These are phyloP conservation scores for Cicer bijugum DNA, from an alignment of 306 rosid species.

Conservation along the genomic window DNA sequence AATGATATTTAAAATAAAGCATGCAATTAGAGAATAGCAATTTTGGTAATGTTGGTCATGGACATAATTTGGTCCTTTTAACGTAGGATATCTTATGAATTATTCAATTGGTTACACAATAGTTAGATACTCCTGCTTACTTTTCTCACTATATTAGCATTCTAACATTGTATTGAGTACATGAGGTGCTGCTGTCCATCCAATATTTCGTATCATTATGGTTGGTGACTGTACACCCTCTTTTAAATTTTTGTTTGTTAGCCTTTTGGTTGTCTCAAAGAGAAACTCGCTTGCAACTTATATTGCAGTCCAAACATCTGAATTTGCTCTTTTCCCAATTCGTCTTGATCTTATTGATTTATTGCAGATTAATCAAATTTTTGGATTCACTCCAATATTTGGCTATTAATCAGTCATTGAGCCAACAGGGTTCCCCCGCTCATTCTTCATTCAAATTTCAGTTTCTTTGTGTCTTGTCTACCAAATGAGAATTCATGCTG, in stretches of 20 bases:
- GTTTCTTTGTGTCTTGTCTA: constrained; percentile 6
- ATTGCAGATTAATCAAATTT: neutral
- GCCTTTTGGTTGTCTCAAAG: neutral
- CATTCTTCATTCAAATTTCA: neutral
- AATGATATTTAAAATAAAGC: neutral
- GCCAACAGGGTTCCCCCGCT: neutral
- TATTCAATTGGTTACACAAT: neutral
- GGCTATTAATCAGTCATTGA: neutral
- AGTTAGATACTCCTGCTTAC: constrained; percentile 1
- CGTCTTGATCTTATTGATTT: constrained; percentile 4
- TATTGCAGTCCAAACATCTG: neutral
- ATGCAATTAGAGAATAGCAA: constrained; percentile 15
- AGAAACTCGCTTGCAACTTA: neutral
- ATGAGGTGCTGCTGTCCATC: neutral
- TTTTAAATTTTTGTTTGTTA: neutral
- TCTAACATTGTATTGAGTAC: constrained; percentile 1
- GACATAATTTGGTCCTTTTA: constrained; percentile 3
- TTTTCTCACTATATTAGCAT: constrained; percentile 10
- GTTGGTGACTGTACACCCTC: neutral
- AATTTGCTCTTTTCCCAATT: neutral
- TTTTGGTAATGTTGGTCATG: neutral
- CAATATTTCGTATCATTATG: neutral
- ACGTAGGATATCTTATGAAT: neutral
- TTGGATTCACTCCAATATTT: constrained; percentile 4
- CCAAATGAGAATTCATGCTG: neutral